Evolutionary conservation across 805 yeast genomes (phyloP), one percentile per base, ranked within the genome.

Genomic region (Candida glaebosa): DNA sequence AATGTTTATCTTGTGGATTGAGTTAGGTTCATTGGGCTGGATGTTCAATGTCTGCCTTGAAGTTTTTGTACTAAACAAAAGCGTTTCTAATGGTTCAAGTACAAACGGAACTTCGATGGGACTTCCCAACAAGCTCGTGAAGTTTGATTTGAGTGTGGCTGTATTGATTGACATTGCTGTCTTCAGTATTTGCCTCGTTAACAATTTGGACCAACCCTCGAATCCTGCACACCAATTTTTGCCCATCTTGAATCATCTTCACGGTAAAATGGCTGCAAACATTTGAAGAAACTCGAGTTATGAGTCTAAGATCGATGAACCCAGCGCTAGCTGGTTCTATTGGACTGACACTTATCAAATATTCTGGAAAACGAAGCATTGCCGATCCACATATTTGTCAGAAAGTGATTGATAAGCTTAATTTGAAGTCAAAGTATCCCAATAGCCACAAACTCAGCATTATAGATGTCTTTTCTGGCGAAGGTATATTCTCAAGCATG

Each of bases 391-490:
- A 39, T 9, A 44, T 54, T 18, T 61, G 67, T 44, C 70, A 65
- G 43, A 45, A 45, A 14, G 47, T 84, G 9, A 53, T 84, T 5
- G 71, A 80, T 18, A 73, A 66, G 40, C 58, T 84, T 18, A 60
- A 71, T 33, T 57, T 76, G 43, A 63, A 67, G 41, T 42, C 60
- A 22, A 50, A 60, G 48, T 63, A 64, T 57, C 53, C 65, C 39
- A 49, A 69, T 56, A 50, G 63, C 14, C 54, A 56, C n/a, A 60
- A 58, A 18, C 63, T 75, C 18, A 75, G 75, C 44, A 71, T 85
- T 0, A 53, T 84, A 4, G 90, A 84, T 47, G 65, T 79, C 8
- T 79, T 79, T 48, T 67, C 84, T 0, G 82, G 84, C 1, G 69
- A 74, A 24, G 80, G 85, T 3, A 63, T 81, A 2, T 77, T 83